phyloP scores from a whole-genome alignment of 169 alveolate species.

The Plasmodium malariae region DNA sequence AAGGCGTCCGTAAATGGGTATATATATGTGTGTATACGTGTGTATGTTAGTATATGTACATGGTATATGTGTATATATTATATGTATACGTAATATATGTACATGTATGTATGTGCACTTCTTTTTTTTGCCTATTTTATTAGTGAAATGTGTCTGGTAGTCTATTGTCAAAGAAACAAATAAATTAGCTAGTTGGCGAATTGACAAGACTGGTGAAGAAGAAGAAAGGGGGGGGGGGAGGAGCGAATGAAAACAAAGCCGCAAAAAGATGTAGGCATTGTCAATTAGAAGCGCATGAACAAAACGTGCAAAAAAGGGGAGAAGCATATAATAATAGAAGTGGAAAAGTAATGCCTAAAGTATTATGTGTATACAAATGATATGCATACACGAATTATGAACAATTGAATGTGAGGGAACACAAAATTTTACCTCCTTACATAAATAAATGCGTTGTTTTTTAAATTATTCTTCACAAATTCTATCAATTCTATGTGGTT shows the following conservation, averaged over 20 bases:
- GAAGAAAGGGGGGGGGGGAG: background rate
- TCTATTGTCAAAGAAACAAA: too few relatives aligned
- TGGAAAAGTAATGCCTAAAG: too few relatives aligned
- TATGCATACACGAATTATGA: too few relatives aligned
- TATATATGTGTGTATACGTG: background rate
- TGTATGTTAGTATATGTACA: too few relatives aligned
- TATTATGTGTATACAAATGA: too few relatives aligned
- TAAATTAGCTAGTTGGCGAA: background rate
- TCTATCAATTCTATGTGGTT: slow-evolving; percentile 58
- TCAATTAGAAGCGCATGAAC: background rate
- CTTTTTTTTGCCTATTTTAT: background rate
- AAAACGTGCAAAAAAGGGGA: background rate
- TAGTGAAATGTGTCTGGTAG: background rate
- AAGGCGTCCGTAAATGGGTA: background rate
- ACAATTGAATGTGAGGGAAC: too few relatives aligned
- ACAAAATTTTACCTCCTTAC: slow-evolving; percentile 53
- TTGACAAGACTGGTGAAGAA: background rate
- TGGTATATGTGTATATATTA: too few relatives aligned
- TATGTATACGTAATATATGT: too few relatives aligned
- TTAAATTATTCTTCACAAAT: slow-evolving; percentile 54
- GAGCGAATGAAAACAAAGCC: background rate
- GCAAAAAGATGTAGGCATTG: background rate
- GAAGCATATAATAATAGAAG: background rate
- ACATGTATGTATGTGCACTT: background rate
- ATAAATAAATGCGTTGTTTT: slow-evolving; percentile 52